Percentiles rank a stretch among this genome's conserved stretches.
Conservation (phyloP, 2,329 filamentous ascomycete species). For the Xylaria sp. region DNA sequence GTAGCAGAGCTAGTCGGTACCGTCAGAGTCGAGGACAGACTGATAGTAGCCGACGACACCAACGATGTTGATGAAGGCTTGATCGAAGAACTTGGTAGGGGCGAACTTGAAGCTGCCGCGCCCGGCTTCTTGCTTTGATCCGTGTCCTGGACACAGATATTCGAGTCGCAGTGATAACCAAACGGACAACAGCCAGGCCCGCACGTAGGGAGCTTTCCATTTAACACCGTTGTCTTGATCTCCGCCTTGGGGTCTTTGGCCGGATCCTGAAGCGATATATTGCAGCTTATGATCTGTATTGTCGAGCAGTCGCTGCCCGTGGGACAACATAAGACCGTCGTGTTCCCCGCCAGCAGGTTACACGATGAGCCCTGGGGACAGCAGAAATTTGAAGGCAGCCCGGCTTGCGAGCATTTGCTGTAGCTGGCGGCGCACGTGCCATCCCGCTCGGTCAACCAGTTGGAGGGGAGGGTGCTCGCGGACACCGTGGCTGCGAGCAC, state of each 20-base stretch:
- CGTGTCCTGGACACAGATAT: conserved; percentile 44
- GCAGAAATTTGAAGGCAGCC: conserved; percentile 61
- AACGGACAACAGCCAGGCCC: conserved; percentile 64
- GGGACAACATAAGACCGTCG: conserved; percentile 69
- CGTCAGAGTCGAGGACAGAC: not conserved
- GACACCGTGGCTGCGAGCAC: conserved; percentile 29
- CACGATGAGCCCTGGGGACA: conserved; percentile 53
- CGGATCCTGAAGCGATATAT: conserved; percentile 56
- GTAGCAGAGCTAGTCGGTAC: not conserved
- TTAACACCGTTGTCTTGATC: conserved; percentile 62
- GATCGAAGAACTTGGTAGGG: conserved; percentile 8
- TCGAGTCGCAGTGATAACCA: conserved; percentile 58
- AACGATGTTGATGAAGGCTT: not conserved
- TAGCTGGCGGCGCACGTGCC: conserved; percentile 50
- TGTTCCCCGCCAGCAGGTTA: conserved; percentile 55
- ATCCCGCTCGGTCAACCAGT: conserved; percentile 39
- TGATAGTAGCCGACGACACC: not conserved
- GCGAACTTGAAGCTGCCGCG: conserved; percentile 6
- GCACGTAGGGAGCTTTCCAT: conserved; percentile 52
- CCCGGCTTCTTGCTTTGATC: conserved; percentile 42
- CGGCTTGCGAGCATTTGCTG: conserved; percentile 45
- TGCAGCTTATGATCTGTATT: conserved; percentile 61
- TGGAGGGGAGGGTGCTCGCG: conserved; percentile 35
- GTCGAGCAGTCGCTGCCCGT: conserved; percentile 49
- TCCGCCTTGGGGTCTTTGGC: conserved; percentile 49